Base-by-base conservation (phyloP, 441 rosid genomes). In the Aleurites moluccanus region DNA sequence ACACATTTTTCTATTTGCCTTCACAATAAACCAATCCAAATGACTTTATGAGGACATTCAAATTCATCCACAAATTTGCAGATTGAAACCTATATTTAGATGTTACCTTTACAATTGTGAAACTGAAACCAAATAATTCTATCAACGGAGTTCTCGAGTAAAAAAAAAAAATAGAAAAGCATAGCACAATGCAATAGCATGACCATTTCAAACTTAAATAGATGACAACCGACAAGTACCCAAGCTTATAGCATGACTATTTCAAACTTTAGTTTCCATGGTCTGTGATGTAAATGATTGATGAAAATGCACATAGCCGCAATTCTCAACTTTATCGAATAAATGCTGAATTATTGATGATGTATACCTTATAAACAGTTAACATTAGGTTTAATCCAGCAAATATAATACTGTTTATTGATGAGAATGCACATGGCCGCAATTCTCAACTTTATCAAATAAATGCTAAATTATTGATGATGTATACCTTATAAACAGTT, bases 271-370 rank as follows among this genome's bases (percentile, higher is more conserved):
- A 42, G 5, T 49, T 7, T 9, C 10, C 42, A 1, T 52, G 18
- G 49, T 53, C 10, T 30, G 45, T 16, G 14, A 47, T 21, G 25
- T 64, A 23, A 64, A 73, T 55, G 64, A 73, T 55, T 64, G 27
- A 13, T 33, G 76, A 63, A 33, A 33, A 15, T 25, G 70, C 14
- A 35, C 1, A 53, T 40, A 64, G 77, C 77, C 64, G 77, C 70
- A 73, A 40, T 64, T 73, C 23, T 53, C 40, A 52, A 64, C 69
- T 35, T 50, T 15, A 20, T 49, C 68, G 30, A 13, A 30, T 28
- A 38, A 61, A 30, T 11, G 20, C 28, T 38, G 20, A 27, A 40
- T 45, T 44, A 25, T 67, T 40, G 27, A 42, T 16, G 3, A 33
- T 30, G 6, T 30, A 20, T 27, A 20, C 20, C 13, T 28, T 44